These are phyloP conservation scores for Stygiomarasmius scandens DNA, from an alignment of 1,284 basidiomycete species.

Conservation along the genomic window DNA sequence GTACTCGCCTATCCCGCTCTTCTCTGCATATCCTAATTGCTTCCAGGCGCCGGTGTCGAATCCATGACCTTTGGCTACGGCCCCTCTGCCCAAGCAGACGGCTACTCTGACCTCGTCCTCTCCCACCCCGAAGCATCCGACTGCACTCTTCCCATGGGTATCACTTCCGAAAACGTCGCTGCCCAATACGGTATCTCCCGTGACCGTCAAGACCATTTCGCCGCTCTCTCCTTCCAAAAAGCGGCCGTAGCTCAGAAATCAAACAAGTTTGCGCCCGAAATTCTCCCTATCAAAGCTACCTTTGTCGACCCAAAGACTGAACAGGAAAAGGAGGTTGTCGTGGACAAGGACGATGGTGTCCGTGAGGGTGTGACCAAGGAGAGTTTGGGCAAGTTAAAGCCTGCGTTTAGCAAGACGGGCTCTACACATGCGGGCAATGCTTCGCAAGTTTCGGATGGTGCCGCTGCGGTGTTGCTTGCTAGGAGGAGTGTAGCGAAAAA, in stretches of 20 bases:
- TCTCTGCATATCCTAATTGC: conserved; percentile 10
- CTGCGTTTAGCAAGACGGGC: conserved; percentile 90
- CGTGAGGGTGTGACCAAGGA: conserved; percentile 89
- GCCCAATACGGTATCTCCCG: conserved; percentile 77
- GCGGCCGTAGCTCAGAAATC: conserved; percentile 87
- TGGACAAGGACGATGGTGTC: conserved; percentile 92
- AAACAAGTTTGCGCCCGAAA: conserved; percentile 92
- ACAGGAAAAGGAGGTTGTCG: conserved; percentile 76
- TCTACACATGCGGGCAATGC: conserved; percentile 93
- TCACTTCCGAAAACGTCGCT: conserved; percentile 97
- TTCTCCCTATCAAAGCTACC: conserved; percentile 82
- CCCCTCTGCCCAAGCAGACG: conserved; percentile 68
- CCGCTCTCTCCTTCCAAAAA: conserved; percentile 85
- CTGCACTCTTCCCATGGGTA: conserved; percentile 95
- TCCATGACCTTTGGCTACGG: conserved; percentile 92
- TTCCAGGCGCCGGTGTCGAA: conserved; percentile 88
- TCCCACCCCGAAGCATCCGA: conserved; percentile 83
- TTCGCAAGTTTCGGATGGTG: conserved; percentile 96
- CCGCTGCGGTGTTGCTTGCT: conserved; percentile 90
- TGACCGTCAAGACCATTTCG: conserved; percentile 81
- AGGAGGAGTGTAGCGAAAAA: conserved; percentile 87
- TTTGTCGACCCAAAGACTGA: conserved; percentile 85
- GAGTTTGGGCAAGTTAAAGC: conserved; percentile 89
- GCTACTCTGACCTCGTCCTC: conserved; percentile 83
- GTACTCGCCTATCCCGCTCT: conserved; percentile 21